Evolutionary conservation across 169 alveolate species (phyloP).

Genomic region (Plasmodium sp.): DNA sequence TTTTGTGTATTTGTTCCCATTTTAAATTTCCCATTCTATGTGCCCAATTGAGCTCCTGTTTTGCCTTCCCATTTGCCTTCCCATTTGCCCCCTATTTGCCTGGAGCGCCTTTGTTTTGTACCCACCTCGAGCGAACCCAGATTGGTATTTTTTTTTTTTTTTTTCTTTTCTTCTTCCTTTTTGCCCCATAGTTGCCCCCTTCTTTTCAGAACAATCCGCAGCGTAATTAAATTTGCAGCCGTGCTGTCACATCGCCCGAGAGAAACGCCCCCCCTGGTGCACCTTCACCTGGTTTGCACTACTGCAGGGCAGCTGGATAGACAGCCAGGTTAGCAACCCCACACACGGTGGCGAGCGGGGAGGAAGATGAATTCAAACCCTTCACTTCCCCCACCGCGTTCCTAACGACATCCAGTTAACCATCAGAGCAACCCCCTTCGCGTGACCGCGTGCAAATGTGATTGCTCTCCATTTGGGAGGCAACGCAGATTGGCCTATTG

Average conservation of each 20-base stretch:
- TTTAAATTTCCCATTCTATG: too few relatives aligned
- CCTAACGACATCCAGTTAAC: neutral
- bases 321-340: neutral
- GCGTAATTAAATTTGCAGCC: neutral
- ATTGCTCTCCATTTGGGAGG: neutral
- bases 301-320: neutral
- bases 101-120: too few relatives aligned
- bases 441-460: neutral
- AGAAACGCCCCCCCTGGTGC: neutral
- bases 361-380: neutral
- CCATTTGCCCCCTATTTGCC: too few relatives aligned
- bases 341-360: neutral
- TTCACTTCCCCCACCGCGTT: neutral
- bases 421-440: neutral
- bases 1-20: too few relatives aligned
- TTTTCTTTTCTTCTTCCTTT: too few relatives aligned
- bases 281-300: neutral
- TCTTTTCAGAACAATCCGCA: neutral
- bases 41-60: too few relatives aligned
- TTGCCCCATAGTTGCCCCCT: neutral
- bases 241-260: neutral
- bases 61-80: too few relatives aligned
- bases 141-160: too few relatives aligned
- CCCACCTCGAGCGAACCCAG: too few relatives aligned
- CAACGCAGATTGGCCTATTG: neutral